Conservation (phyloP, 495 filamentous ascomycete genomes). For the Penicillium turbatum region DNA sequence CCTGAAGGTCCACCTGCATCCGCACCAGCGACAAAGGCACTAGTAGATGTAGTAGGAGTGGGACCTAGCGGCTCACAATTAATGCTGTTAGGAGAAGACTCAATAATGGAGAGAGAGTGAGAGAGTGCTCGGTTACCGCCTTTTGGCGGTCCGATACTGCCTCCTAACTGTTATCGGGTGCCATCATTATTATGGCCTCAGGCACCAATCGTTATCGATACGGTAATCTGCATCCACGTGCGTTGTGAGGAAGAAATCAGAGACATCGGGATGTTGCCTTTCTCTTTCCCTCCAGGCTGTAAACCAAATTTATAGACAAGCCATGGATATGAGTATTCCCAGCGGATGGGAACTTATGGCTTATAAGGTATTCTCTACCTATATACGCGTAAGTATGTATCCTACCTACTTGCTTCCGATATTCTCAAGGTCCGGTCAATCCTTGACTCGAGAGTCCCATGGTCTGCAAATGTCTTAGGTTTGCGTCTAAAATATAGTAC, state of each 20-base stretch:
- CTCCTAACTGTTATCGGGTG: neutral
- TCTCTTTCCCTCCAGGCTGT: too few relatives aligned
- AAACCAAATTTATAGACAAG: too few relatives aligned
- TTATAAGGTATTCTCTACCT: too few relatives aligned
- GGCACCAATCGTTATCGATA: neutral
- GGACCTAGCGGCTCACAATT: neutral
- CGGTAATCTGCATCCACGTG: neutral
- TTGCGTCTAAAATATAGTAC: too few relatives aligned
- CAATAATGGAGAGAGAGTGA: neutral
- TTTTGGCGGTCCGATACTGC: neutral
- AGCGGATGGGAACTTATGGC: too few relatives aligned
- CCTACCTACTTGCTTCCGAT: too few relatives aligned
- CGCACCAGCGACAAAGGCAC: neutral
- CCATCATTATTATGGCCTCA: neutral
- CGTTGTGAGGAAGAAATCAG: neutral
- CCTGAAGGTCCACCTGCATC: constrained; percentile 3
- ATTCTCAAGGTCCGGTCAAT: too few relatives aligned
- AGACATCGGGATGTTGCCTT: too few relatives aligned
- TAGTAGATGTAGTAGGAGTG: neutral
- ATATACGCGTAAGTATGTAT: too few relatives aligned
- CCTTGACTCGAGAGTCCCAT: too few relatives aligned
- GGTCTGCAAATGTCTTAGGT: too few relatives aligned
- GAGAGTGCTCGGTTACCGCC: neutral
- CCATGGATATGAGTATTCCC: too few relatives aligned
- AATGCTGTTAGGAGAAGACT: neutral